Conservation (phyloP, 225 moss, liverwort and hornwort species). For the Thuidium tamariscinum region DNA sequence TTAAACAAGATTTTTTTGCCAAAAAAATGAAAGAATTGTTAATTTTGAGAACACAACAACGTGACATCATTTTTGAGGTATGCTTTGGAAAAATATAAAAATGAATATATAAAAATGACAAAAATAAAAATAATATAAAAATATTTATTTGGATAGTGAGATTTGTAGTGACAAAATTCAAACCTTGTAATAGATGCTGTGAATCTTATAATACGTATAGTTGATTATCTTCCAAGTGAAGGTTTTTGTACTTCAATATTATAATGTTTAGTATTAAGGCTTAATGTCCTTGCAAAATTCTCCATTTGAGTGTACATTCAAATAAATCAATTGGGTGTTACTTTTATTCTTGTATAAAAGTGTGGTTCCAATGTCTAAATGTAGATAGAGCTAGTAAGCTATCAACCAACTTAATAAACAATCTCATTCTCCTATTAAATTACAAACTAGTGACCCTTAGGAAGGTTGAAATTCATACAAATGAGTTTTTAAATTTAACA, state of each 20-base stretch:
- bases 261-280: too few species aligned
- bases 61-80: slow-evolving; percentile 19
- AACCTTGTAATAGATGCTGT: rapidly evolving
- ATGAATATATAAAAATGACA: rapidly evolving
- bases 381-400: too few species aligned
- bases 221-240: background rate
- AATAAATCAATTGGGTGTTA: background rate
- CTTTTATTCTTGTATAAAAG: too few species aligned
- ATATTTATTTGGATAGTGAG: background rate
- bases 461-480: background rate
- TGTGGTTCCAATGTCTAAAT: background rate
- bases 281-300: background rate
- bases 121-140: too few species aligned
- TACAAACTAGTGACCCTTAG: background rate
- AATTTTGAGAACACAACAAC: slow-evolving; percentile 11
- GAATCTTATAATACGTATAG: background rate
- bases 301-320: background rate
- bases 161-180: background rate
- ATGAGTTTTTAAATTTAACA: background rate
- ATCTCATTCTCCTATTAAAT: background rate
- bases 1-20: slow-evolving; percentile 17
- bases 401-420: background rate
- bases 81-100: background rate
- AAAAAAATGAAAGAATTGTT: slow-evolving; percentile 24
- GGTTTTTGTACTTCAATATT: background rate